These are phyloP conservation scores for Phycomyces nitens DNA, from an alignment of 192 early-diverging fungal species.

Conservation along the genomic window DNA sequence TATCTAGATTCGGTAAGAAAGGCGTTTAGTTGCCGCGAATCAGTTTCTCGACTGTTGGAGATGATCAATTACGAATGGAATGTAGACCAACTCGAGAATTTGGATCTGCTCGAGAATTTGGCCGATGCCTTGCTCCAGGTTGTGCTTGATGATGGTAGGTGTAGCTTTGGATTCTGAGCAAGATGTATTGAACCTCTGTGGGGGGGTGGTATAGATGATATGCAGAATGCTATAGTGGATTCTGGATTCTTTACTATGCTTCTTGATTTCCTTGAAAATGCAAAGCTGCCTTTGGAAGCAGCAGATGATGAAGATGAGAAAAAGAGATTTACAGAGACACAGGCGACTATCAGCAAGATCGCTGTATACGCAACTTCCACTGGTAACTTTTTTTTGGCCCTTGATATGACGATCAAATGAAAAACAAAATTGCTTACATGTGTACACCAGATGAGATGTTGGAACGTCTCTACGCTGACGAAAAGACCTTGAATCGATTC, in stretches of 20 bases:
- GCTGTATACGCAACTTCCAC: slow-evolving; percentile 43
- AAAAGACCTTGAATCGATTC: slow-evolving; percentile 37
- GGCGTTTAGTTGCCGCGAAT: slow-evolving; percentile 6
- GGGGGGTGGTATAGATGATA: slow-evolving; percentile 23
- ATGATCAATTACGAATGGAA: slow-evolving; percentile 28
- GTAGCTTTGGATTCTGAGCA: no score
- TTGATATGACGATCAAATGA: neutral
- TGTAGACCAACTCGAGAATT: slow-evolving; percentile 18
- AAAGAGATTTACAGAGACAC: slow-evolving; percentile 44
- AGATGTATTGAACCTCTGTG: neutral
- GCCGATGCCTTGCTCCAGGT: slow-evolving; percentile 35
- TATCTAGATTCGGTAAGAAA: slow-evolving; percentile 7
- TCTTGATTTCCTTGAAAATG: slow-evolving; percentile 42
- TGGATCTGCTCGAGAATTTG: slow-evolving; percentile 33
- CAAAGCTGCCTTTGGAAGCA: slow-evolving; percentile 15
- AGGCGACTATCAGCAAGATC: slow-evolving; percentile 41
- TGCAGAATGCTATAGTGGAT: slow-evolving; percentile 38
- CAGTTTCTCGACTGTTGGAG: slow-evolving; percentile 8
- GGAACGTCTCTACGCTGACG: slow-evolving; percentile 44
- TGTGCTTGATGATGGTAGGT: slow-evolving; percentile 37
- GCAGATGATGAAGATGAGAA: slow-evolving; percentile 46
- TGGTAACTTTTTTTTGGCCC: slow-evolving; percentile 28
- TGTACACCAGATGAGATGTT: slow-evolving; percentile 44
- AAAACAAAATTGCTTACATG: neutral
- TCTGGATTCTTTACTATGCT: slow-evolving; percentile 31